phyloP scores from a whole-genome alignment of 129 eudicot species.

The Saussurea involucrata region DNA sequence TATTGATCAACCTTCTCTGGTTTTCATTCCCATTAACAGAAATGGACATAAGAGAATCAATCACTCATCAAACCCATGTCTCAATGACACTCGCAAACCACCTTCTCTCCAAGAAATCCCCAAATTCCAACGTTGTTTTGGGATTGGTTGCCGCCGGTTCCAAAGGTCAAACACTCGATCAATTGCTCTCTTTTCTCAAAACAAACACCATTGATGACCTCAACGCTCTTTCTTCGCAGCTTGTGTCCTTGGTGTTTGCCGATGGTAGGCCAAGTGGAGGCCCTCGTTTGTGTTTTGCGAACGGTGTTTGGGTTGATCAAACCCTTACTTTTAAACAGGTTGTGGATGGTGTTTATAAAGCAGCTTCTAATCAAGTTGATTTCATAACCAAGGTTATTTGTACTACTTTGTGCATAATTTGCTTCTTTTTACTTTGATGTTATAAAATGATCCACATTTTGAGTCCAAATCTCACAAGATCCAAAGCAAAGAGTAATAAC shows the following conservation, averaged over 20 bases:
- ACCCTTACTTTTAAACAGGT: conserved; percentile 37
- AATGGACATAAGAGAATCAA: conserved; percentile 49
- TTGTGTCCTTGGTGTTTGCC: conserved; percentile 35
- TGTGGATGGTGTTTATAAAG: conserved; percentile 47
- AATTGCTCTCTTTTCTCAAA: conserved; percentile 52
- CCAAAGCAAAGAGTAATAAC: no score
- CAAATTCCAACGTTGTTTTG: conserved; percentile 39
- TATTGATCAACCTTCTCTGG: background rate
- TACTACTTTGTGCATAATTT: background rate
- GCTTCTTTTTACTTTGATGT: no score
- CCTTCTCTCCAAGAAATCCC: conserved; percentile 31
- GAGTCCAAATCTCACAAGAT: no score
- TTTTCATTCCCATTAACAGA: background rate
- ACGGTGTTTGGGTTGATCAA: conserved; percentile 64
- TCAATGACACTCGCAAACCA: conserved; percentile 36
- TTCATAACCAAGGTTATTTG: conserved; percentile 53
- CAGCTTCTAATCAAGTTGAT: conserved; percentile 51
- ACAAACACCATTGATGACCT: conserved; percentile 41
- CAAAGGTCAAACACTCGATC: conserved; percentile 43
- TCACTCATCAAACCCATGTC: conserved; percentile 47
- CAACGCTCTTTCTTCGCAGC: conserved; percentile 43
- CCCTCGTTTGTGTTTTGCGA: conserved; percentile 50
- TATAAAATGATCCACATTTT: no score
- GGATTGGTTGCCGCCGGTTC: conserved; percentile 61
- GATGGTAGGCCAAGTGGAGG: conserved; percentile 58